Base-by-base conservation (phyloP, 306 rosid genomes). In the Lotus japonicus region DNA sequence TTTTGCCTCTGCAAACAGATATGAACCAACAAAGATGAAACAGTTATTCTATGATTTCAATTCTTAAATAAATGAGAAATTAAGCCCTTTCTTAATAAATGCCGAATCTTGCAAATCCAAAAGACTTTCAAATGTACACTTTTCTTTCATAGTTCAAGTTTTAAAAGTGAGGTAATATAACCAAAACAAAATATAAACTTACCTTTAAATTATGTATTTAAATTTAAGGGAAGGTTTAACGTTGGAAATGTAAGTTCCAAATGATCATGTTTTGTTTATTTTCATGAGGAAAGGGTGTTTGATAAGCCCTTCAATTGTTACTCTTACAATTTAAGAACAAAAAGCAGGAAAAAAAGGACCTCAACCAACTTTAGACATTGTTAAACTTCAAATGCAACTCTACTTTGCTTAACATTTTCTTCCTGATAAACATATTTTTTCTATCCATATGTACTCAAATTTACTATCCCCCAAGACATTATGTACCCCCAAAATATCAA, bases 1-100 rank as follows among this genome's bases (percentile, higher is more conserved):
- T 76, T 89, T 74, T 28, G 81, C 71, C 66, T 85, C 98, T 86
- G 84, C 82, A 80, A 52, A 42, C 10, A 73, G 36, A 59, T 26
- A 50, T 11, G 28, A 56, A 50, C 45, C 74, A 38, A 59, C 53
- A 73, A 31, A 74, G 77, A 31, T 64, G 26, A 50, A 31, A 36
- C 54, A 41, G 31, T 33, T 19, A 26, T 26, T 11, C 41, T 21
- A 48, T 31, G 58, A 53, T 63, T 56, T 59, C 71, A 48, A 55
- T 11, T 41, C 8, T 43, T 26, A 66, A 12, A 36, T n/a, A 39
- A 62, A 60, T n/a, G 39, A 11, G 10, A 63, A 50, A 38, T 41
- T 13, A 26, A 12, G 49, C 70, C 28, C 69, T 15, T 52, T 5
- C 11, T 42, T 11, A 74, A 62, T 9, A 31, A 55, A 55, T 55